Percentiles rank a stretch among this genome's conserved stretches.
Conservation (phyloP, 495 filamentous ascomycete species). For the Rusavskia elegans region DNA sequence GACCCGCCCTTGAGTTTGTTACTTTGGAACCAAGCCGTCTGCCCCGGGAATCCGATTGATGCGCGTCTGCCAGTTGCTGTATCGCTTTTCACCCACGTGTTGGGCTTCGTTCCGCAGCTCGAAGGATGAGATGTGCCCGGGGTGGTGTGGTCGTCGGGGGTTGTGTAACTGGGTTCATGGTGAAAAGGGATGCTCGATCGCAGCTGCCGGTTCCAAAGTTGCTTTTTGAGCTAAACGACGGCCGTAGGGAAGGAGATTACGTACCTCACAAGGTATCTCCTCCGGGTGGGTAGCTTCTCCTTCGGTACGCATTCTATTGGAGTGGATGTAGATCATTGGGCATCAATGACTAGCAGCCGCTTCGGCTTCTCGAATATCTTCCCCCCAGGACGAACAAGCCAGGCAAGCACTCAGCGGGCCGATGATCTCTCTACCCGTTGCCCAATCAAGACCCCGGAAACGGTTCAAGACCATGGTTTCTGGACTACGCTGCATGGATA, state of each 20-base stretch:
- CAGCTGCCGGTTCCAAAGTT: too few relatives aligned
- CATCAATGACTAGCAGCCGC: not conserved
- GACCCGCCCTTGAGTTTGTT: not conserved
- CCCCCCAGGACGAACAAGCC: not conserved
- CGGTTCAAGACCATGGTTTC: not conserved
- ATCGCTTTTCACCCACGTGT: too few relatives aligned
- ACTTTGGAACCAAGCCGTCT: not conserved
- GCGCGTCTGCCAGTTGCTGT: not conserved
- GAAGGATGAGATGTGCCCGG: too few relatives aligned
- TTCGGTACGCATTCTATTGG: not conserved
- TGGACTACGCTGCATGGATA: not conserved
- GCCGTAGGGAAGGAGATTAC: not conserved
- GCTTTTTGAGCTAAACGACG: too few relatives aligned
- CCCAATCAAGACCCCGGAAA: not conserved
- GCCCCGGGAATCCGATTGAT: not conserved
- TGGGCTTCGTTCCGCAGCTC: too few relatives aligned
- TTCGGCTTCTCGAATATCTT: not conserved
- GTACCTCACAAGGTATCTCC: not conserved
- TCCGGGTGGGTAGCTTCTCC: not conserved
- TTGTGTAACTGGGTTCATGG: too few relatives aligned
- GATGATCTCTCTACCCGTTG: not conserved
- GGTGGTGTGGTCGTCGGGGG: too few relatives aligned
- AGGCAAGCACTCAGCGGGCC: not conserved
- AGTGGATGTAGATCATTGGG: not conserved
- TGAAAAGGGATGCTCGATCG: too few relatives aligned